phyloP scores from a whole-genome alignment of 164 flowering plant genomes.

The Magnolia officinalis region DNA sequence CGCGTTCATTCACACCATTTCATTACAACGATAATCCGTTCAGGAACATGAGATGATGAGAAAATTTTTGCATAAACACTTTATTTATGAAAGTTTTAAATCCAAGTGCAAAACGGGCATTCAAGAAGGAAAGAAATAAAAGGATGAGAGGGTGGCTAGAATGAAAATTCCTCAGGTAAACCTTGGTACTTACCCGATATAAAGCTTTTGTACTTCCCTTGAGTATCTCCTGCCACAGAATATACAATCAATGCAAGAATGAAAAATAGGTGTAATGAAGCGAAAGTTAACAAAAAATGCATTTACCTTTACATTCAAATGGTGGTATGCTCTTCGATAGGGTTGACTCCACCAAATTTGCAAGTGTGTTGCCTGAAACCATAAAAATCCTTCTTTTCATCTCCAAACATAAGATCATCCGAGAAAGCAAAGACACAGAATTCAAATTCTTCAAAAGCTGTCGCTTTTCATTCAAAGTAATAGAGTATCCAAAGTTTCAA shows the following conservation, averaged over 20 bases:
- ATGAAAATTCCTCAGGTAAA: conserved; percentile 45
- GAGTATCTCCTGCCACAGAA: conserved; percentile 31
- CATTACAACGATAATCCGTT: not conserved
- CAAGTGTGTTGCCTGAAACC: conserved; percentile 39
- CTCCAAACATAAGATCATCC: not conserved
- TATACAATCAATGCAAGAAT: not conserved
- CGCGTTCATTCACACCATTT: no score
- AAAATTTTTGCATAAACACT: not conserved
- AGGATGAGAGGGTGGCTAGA: conserved; percentile 20
- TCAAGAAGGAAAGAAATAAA: not conserved
- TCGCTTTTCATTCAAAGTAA: not conserved
- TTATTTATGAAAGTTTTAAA: not conserved
- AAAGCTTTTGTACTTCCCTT: conserved; percentile 35
- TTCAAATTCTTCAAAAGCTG: not conserved
- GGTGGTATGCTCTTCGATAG: conserved; percentile 25
- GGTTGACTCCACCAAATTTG: conserved; percentile 35
- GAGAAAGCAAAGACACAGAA: not conserved
- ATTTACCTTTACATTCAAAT: conserved; percentile 38
- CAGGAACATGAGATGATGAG: not conserved
- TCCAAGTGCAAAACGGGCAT: not conserved
- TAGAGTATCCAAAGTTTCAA: not conserved
- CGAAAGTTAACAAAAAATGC: not conserved
- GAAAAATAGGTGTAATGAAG: not conserved
- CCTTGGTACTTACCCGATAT: conserved; percentile 36
- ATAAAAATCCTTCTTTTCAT: not conserved